Evolutionary conservation across 2,329 filamentous ascomycete species (phyloP).

Genomic region (Nigrospora osmanthi): DNA sequence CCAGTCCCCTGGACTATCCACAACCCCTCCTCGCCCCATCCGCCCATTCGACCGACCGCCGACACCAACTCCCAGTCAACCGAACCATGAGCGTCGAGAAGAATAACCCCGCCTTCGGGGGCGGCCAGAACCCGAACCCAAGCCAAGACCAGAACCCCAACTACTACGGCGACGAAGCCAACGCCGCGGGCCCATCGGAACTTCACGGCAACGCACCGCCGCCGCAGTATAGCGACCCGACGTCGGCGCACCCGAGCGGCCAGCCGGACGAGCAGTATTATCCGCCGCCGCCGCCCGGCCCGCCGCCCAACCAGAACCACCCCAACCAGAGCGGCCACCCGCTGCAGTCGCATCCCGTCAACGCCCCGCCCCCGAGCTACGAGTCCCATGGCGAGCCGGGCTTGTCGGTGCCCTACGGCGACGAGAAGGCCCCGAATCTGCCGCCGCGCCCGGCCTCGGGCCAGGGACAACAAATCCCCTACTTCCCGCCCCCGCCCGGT

Average conservation of each 20-base stretch:
- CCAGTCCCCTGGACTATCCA: too few species aligned
- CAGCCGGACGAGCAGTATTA: not conserved
- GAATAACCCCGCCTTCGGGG: not conserved
- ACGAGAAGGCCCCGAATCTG: constrained; percentile 4
- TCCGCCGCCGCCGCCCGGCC: constrained; percentile 4
- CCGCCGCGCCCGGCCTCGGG: constrained; percentile 3
- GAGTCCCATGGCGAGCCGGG: constrained; percentile 1
- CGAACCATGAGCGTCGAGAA: not conserved
- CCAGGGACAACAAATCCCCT: constrained; percentile 2
- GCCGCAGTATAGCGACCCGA: not conserved
- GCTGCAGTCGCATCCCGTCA: constrained; percentile 4
- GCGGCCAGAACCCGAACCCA: not conserved
- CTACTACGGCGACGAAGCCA: not conserved
- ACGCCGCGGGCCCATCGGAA: not conserved
- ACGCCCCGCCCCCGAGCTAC: constrained; percentile 1
- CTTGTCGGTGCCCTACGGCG: not conserved
- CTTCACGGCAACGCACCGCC: not conserved
- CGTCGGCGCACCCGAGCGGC: not conserved
- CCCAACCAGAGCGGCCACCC: constrained; percentile 3
- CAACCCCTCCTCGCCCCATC: too few species aligned
- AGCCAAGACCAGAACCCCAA: not conserved
- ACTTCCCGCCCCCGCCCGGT: constrained; percentile 4
- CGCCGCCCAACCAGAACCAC: constrained; percentile 1
- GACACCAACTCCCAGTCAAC: too few species aligned
- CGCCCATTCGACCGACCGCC: too few species aligned